Evolutionary conservation across 306 rosid species (phyloP), one percentile per base, ranked within the genome.

Genomic region (Acmispon strigosus): DNA sequence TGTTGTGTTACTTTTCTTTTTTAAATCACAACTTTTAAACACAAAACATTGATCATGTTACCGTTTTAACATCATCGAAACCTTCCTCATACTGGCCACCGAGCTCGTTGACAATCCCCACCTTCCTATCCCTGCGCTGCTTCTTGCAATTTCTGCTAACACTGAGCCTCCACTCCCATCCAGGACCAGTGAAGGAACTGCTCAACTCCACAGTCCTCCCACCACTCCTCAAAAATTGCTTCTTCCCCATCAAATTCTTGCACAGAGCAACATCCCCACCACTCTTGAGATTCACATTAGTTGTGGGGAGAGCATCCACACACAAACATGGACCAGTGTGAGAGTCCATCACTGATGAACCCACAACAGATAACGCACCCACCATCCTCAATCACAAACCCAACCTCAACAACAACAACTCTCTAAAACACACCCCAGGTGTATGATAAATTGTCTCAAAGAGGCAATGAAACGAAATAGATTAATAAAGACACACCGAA

Each of bases 81-180:
- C 52, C 76, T 6, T 93, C 96, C 14, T 93, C 98, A 55, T 93
- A 93, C 22, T 93, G 98, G 36, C 98, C 98, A 16, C 83, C 98
- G 27, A 93, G 77, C 48, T 93, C 96, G 47, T 60, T 85, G 59
- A 90, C 90, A 78, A 93, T 58, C 41, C 62, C 10, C 7, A 76
- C 14, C 59, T 82, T 78, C 72, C 88, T 76, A 65, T 79, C 83
- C 87, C 80, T 87, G 9, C 78, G 75, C 74, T 80, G 93, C 81
- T 80, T 93, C 88, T 83, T 87, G 52, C 59, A 72, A 66, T 82
- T 86, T 62, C 78, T 79, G 62, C 65, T 54, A 13, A 83, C 65
- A 62, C 79, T 74, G 63, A 89, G 81, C 81, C 89, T 81, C 95
- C 86, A 83, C 61, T 80, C 89, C 15, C 72, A 81, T 7, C 95